Percentiles rank a stretch among this genome's conserved stretches.
Conservation (phyloP, 2,329 filamentous ascomycete species). For the Mariannaea elegans region DNA sequence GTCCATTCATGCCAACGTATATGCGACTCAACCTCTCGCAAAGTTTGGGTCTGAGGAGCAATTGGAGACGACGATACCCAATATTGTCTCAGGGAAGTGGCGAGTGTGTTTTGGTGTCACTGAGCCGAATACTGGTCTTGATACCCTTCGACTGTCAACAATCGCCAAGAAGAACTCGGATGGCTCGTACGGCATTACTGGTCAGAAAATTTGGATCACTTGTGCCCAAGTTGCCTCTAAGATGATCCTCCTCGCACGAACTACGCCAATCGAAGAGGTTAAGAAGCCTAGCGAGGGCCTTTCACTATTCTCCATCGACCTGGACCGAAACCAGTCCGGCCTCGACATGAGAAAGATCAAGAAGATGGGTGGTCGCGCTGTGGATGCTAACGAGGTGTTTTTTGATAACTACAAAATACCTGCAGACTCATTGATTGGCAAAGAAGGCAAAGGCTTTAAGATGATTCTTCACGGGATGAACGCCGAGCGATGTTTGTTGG, state of each 20-base stretch:
- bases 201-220: constrained; percentile 91
- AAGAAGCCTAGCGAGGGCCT: constrained; percentile 78
- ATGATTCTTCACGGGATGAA: constrained; percentile 85
- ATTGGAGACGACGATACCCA: constrained; percentile 69
- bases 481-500: constrained; percentile 77
- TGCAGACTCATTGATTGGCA: constrained; percentile 70
- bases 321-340: constrained; percentile 67
- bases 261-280: constrained; percentile 73
- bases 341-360: constrained; percentile 76
- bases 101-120: constrained; percentile 82
- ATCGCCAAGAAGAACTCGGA: constrained; percentile 63
- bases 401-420: constrained; percentile 81
- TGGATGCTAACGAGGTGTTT: constrained; percentile 89
- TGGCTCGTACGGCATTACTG: constrained; percentile 72
- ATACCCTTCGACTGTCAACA: constrained; percentile 77
- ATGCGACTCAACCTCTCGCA: constrained; percentile 78
- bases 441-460: constrained; percentile 80
- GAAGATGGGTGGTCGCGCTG: constrained; percentile 86
- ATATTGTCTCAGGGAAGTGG: constrained; percentile 76
- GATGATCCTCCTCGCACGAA: constrained; percentile 85
- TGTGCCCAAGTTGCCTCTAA: constrained; percentile 83
- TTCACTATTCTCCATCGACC: constrained; percentile 82
- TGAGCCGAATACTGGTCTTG: constrained; percentile 80
- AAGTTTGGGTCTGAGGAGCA: constrained; percentile 76
- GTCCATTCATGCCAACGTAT: constrained; percentile 72